Evolutionary conservation across 345 rosid species (phyloP), one percentile per base, ranked within the genome.

Genomic region (Rhizophora mangle): DNA sequence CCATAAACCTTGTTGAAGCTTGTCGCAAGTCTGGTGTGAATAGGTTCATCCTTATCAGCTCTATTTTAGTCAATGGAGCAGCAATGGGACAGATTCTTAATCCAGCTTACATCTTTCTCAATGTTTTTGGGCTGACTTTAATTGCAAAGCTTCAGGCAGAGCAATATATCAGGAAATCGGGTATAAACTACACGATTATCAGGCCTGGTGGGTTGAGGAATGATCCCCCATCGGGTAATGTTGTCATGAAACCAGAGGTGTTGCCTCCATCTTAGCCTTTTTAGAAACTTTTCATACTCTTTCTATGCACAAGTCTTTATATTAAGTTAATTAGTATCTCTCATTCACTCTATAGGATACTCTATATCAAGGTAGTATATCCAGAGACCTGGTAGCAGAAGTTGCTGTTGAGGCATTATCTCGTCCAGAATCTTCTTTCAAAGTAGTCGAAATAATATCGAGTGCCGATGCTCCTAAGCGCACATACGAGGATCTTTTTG

Each of bases 131-230:
- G 55, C 84, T 93, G 55, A 89, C 92, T 82, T 82, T 93, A 55
- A 55, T 91, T 27, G 97, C 98, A 1, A 93, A 93, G 89, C 98
- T 91, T 74, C 96, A 93, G 76, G 98, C 95, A 3, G 97, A 91
- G 89, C 81, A 83, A 57, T 81, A 87, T 66, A 83, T 93, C 66
- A 83, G 86, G 78, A 88, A 69, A 60, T 91, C 94, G 0, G 96
- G 96, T 34, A 86, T 93, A 57, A 81, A 87, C 81, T 90, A 93
- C 80, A 90, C 98, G 0, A 90, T 93, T 16, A 75, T 90, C 22
- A 85, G 98, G 72, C 97, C 98, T 0, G 98, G 97, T 54, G 96
- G 96, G 22, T 78, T 93, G 74, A 88, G 76, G 74, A 93, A 89
- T 56, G 96, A 93, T 34, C 92, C 92, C 2, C 94, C 97, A 4